A percentile compares a stretch with the other conserved stretches of the same genome.
phyloP scores from a whole-genome alignment of 2,329 filamentous ascomycete species.

The Aspergillus brasiliensis region DNA sequence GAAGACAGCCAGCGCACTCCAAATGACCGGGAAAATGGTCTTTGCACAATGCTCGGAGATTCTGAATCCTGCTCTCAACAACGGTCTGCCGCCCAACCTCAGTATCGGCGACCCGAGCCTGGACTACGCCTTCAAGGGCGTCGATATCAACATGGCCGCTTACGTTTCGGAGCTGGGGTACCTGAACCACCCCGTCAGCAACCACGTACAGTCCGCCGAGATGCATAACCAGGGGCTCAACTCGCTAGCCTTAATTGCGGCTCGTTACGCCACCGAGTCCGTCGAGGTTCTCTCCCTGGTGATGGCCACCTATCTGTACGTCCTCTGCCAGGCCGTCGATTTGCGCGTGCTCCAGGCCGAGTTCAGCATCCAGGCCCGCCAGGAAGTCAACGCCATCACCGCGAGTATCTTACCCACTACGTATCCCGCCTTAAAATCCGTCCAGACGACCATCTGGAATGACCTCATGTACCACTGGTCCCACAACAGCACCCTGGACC shows the following conservation, averaged over 20 bases:
- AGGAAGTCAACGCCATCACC: too few relatives aligned
- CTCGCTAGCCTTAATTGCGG: slow-evolving; percentile 62
- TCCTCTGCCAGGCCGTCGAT: slow-evolving; percentile 61
- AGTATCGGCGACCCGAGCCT: slow-evolving; percentile 59
- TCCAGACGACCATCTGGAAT: slow-evolving; percentile 7
- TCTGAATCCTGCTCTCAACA: slow-evolving; percentile 60
- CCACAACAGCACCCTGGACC: neutral
- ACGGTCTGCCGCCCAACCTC: slow-evolving; percentile 65
- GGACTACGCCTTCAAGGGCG: slow-evolving; percentile 63
- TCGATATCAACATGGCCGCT: slow-evolving; percentile 66
- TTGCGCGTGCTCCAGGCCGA: slow-evolving; percentile 45
- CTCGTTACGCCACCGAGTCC: slow-evolving; percentile 57
- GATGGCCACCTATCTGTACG: slow-evolving; percentile 54
- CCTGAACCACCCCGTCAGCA: slow-evolving; percentile 62
- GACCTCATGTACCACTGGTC: neutral
- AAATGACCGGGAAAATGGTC: slow-evolving; percentile 63
- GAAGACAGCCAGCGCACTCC: slow-evolving; percentile 54
- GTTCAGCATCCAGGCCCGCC: too few relatives aligned
- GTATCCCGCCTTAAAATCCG: slow-evolving; percentile 16
- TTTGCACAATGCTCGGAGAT: slow-evolving; percentile 65
- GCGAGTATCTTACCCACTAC: slow-evolving; percentile 17
- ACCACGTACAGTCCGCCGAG: slow-evolving; percentile 66
- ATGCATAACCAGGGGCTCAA: slow-evolving; percentile 69
- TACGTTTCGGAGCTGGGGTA: slow-evolving; percentile 64
- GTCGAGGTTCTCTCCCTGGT: slow-evolving; percentile 59